Evolutionary conservation across 768 basidiomycete genomes (phyloP), one percentile per base, ranked within the genome.

Genomic region (Lentinula sp.): DNA sequence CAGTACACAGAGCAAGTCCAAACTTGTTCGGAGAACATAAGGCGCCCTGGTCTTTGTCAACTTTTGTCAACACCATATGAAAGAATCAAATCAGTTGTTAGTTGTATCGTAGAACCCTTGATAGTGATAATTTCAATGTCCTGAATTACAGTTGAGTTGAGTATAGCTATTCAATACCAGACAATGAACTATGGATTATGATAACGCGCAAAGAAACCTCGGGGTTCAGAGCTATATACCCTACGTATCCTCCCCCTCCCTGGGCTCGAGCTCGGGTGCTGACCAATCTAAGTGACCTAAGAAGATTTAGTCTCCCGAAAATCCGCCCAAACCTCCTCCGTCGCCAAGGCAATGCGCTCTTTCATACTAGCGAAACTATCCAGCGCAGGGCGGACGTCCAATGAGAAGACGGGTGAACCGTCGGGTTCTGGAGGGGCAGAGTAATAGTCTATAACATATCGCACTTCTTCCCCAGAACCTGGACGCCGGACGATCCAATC

Each of bases 391-490:
- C 96, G 86, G 9, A 98, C 96, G 70, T 99, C 97, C 32, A 99
- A 81, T 7, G 88, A 88, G 74, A 98, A 98, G 6, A 95, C 95
- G 16, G 97, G 97, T 49, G 90, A 91, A 7, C 96, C 96, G 65
- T 97, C 90, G 7, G 85, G 80, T 59, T 95, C 88, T 2, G 90
- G 85, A 1, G 95, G 93, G 0, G 93, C 94, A 51, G 92, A 91
- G 74, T 98, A 98, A 75, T 99, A 99, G 77, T 99, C 97, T 67
- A 99, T 98, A 51, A 99, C 91, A 73, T 99, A 96, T 70, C 93
- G 90, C 56, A 93, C 88, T 73, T 93, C 90, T 66, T 91, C 84
- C 16, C 90, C 87, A 1, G 88, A 87, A 43, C 78, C 77, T 36
- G 88, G 86, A 56, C 96, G 87, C 35, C 89, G 89, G 58, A 99